A percentile compares a stretch with the other conserved stretches of the same genome.
Evolutionary conservation across 768 basidiomycete genomes (phyloP).

Genomic region (Coprinopsis marcescibilis): DNA sequence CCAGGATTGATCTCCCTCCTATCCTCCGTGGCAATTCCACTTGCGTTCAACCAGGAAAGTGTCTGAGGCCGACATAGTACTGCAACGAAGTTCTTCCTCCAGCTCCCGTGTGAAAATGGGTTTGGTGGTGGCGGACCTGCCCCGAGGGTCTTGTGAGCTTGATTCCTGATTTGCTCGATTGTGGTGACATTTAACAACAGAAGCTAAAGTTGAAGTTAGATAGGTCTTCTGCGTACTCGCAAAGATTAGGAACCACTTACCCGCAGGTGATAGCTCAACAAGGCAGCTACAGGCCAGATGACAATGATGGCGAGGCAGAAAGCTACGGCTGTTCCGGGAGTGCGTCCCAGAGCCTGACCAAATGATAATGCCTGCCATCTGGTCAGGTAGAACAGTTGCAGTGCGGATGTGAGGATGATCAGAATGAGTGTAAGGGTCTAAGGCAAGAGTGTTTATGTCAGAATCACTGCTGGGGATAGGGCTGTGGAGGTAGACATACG

Average conservation of each 20-base stretch:
- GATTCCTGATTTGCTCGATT: constrained; percentile 91
- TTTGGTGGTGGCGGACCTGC: constrained; percentile 68
- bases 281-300: constrained; percentile 77
- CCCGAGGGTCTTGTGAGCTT: constrained; percentile 68
- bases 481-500: constrained; percentile 39
- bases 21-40: constrained; percentile 61
- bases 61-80: constrained; percentile 78
- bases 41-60: constrained; percentile 71
- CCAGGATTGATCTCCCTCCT: constrained; percentile 73
- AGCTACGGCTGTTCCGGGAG: constrained; percentile 74
- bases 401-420: constrained; percentile 74
- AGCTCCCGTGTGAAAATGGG: constrained; percentile 79
- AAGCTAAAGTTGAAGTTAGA: too few species aligned
- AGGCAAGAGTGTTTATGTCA: constrained; percentile 6
- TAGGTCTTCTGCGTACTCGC: too few species aligned
- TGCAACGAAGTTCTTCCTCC: constrained; percentile 67
- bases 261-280: constrained; percentile 80
- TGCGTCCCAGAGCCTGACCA: constrained; percentile 43
- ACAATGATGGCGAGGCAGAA: constrained; percentile 69
- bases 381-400: constrained; percentile 73
- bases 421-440: constrained; percentile 72
- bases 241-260: too few species aligned
- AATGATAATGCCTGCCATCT: constrained; percentile 38
- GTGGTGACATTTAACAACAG: constrained; percentile 86
- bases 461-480: background rate